phyloP scores from a whole-genome alignment of 345 rosid species.

The Aethionema arabicum region DNA sequence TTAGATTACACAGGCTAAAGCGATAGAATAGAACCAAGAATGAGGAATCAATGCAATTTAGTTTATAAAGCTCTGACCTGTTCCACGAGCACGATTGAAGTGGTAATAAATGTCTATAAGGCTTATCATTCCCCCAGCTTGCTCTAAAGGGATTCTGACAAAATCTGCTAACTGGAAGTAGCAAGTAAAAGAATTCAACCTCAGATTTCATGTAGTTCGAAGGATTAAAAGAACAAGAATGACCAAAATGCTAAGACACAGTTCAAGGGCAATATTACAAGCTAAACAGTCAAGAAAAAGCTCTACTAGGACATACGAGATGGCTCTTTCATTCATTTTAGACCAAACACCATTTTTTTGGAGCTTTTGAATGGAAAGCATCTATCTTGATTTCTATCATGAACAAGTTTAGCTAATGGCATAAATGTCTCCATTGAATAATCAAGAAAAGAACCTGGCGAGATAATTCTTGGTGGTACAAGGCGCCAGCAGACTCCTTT shows the following conservation, averaged over 20 bases:
- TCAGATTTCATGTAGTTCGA: slow-evolving; percentile 4
- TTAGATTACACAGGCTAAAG: slow-evolving; percentile 1
- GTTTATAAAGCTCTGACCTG: slow-evolving; percentile 49
- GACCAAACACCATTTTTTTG: too few relatives aligned
- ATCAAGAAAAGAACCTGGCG: slow-evolving; percentile 66
- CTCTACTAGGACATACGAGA: not conserved
- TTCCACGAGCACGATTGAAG: slow-evolving; percentile 95
- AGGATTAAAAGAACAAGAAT: slow-evolving; percentile 15
- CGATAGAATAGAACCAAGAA: not conserved
- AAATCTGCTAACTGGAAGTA: slow-evolving; percentile 84
- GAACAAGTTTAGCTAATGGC: slow-evolving; percentile 16
- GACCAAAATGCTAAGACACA: slow-evolving; percentile 4
- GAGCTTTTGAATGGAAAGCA: not conserved
- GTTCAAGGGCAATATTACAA: slow-evolving; percentile 8
- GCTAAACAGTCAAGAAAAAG: slow-evolving; percentile 5
- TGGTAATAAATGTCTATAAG: slow-evolving; percentile 90
- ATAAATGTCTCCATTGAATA: slow-evolving; percentile 16
- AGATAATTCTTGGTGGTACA: slow-evolving; percentile 86
- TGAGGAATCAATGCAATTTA: not conserved
- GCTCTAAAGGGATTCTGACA: slow-evolving; percentile 78
- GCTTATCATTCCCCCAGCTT: slow-evolving; percentile 94
- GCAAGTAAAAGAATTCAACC: slow-evolving; percentile 24
- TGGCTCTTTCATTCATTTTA: not conserved
- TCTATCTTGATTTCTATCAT: not conserved
- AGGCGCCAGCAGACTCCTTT: slow-evolving; percentile 91